Percentiles rank a stretch among this genome's conserved stretches.
Conservation (phyloP, 2,329 filamentous ascomycete genomes). For the Aspergillus sp. region DNA sequence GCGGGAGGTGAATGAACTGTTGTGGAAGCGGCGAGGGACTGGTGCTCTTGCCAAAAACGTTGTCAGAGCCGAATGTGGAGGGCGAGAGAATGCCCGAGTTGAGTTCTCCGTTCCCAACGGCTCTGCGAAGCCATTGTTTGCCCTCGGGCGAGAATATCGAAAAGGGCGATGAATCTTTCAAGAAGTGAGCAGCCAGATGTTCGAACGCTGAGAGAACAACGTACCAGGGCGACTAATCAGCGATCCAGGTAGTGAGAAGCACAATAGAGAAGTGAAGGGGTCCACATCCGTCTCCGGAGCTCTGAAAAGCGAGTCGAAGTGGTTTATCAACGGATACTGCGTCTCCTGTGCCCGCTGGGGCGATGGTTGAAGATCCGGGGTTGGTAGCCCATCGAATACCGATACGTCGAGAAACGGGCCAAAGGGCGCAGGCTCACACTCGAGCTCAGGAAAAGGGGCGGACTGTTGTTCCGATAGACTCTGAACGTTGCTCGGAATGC, state of each 20-base stretch:
- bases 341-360: no score
- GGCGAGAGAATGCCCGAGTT: background rate
- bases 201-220: background rate
- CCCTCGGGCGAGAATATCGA: constrained; percentile 5
- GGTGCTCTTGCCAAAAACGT: background rate
- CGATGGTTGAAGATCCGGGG: background rate
- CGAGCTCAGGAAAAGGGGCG: no score
- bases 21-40: background rate
- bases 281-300: background rate
- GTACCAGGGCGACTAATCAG: background rate
- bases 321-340: background rate
- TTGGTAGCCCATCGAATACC: background rate
- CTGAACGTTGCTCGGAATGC: background rate
- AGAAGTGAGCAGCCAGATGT: background rate
- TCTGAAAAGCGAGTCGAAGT: background rate
- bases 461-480: background rate
- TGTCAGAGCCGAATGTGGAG: background rate
- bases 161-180: background rate
- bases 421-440: no score
- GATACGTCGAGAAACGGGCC: background rate
- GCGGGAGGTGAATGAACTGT: background rate
- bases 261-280: background rate
- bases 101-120: background rate
- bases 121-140: constrained; percentile 1
- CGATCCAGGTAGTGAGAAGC: constrained; percentile 6